Percentiles rank a stretch among this genome's conserved stretches.
These are phyloP conservation scores for Tricholoma terreum DNA, from an alignment of 768 basidiomycete genomes.

Conservation along the genomic window DNA sequence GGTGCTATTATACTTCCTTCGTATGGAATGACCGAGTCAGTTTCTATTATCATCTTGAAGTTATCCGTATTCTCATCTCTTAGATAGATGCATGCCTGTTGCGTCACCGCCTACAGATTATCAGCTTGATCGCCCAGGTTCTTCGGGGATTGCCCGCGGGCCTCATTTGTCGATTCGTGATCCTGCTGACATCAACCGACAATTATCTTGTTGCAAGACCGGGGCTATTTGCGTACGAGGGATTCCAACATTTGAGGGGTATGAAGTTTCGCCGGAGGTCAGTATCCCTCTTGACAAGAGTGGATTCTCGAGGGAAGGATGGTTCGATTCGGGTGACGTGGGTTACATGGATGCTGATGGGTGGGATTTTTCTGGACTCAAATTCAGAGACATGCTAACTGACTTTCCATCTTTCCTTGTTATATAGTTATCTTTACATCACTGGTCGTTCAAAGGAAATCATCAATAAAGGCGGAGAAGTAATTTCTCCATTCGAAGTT, in stretches of 20 bases:
- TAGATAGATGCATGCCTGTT: conserved; percentile 47
- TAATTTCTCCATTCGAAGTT: conserved; percentile 58
- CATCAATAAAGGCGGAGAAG: conserved; percentile 59
- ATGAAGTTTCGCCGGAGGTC: conserved; percentile 43
- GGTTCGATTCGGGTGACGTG: conserved; percentile 51
- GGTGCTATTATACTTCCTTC: conserved; percentile 53
- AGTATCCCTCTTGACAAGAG: conserved; percentile 44
- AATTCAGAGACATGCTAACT: background rate
- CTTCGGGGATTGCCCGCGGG: conserved; percentile 46
- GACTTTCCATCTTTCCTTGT: background rate
- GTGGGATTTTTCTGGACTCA: conserved; percentile 15
- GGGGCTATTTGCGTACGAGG: conserved; percentile 59
- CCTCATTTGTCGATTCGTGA: conserved; percentile 43
- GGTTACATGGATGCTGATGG: conserved; percentile 47
- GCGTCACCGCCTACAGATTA: conserved; percentile 43
- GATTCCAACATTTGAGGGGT: conserved; percentile 50
- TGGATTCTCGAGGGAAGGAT: conserved; percentile 46
- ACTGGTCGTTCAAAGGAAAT: conserved; percentile 61
- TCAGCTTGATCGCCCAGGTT: conserved; percentile 44
- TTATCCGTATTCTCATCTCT: background rate
- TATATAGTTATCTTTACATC: conserved; percentile 39
- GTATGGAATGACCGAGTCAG: conserved; percentile 44
- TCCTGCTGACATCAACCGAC: conserved; percentile 33
- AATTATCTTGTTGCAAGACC: conserved; percentile 35
- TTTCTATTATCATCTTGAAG: background rate